Percentiles rank a stretch among this genome's conserved stretches.
These are phyloP conservation scores for Ophiostoma triangulosporum DNA, from an alignment of 2,329 filamentous ascomycete species.

Conservation along the genomic window DNA sequence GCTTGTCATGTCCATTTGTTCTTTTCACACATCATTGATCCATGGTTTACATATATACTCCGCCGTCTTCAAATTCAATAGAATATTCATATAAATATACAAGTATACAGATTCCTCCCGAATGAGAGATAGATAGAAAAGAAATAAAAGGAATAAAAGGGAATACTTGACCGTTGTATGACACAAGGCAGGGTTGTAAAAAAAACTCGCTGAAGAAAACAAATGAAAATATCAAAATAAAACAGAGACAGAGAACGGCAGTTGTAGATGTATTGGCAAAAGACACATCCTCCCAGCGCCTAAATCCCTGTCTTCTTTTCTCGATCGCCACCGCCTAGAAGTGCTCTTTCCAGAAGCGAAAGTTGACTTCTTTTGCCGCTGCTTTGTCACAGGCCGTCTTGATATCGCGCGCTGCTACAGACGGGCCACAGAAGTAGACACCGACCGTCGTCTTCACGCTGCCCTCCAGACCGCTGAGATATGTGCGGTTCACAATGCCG, in stretches of 20 bases:
- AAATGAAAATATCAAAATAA: too few species aligned
- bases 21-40: too few species aligned
- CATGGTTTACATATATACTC: too few species aligned
- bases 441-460: slow-evolving; percentile 73
- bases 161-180: background rate
- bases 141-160: background rate
- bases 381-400: slow-evolving; percentile 64
- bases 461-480: slow-evolving; percentile 68
- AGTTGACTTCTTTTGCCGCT: slow-evolving; percentile 66
- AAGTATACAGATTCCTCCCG: too few species aligned
- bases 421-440: slow-evolving; percentile 96
- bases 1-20: too few species aligned
- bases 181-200: too few species aligned
- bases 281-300: too few species aligned
- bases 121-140: background rate
- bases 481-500: slow-evolving; percentile 73
- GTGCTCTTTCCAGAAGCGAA: slow-evolving; percentile 99
- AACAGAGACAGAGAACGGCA: too few species aligned
- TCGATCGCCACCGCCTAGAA: slow-evolving; percentile 30
- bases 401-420: slow-evolving; percentile 66
- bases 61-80: background rate
- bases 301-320: too few species aligned
- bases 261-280: too few species aligned
- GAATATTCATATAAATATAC: background rate
- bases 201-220: too few species aligned